Conservation (phyloP, 2,329 filamentous ascomycete species). For the Apiospora koreana region DNA sequence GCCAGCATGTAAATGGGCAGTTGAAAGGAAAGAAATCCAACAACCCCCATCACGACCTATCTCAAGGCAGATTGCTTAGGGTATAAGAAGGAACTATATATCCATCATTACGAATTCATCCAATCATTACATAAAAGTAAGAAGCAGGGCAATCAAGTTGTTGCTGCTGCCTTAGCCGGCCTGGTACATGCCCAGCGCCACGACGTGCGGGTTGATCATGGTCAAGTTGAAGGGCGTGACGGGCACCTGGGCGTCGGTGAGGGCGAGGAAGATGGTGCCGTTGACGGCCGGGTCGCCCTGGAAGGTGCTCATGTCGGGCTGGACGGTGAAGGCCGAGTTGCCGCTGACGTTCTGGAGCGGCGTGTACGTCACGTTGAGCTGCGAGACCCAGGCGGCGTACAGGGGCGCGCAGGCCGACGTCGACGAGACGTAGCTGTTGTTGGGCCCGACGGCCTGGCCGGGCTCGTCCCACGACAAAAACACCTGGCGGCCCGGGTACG, state of each 20-base stretch:
- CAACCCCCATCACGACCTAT: neutral
- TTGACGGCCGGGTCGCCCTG: constrained; percentile 70
- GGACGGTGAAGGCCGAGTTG: constrained; percentile 66
- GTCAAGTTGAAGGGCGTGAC: constrained; percentile 78
- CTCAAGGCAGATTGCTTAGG: no score
- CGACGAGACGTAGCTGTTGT: constrained; percentile 76
- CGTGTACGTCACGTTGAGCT: constrained; percentile 75
- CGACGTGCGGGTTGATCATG: constrained; percentile 74
- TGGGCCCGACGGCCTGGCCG: constrained; percentile 70
- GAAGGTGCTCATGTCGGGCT: constrained; percentile 71
- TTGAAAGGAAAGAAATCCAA: neutral
- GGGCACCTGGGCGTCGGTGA: constrained; percentile 69
- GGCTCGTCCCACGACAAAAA: constrained; percentile 73
- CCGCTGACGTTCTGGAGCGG: constrained; percentile 55
- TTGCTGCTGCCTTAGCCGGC: constrained; percentile 58
- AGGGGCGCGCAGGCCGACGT: constrained; percentile 56
- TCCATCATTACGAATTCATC: neutral
- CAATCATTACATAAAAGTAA: neutral
- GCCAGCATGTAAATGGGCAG: neutral
- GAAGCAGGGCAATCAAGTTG: neutral
- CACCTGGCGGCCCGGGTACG: constrained; percentile 72
- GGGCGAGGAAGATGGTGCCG: constrained; percentile 75
- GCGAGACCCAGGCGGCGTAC: constrained; percentile 76
- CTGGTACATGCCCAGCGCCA: constrained; percentile 75
- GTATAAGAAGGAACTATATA: neutral